Evolutionary conservation across 2,329 filamentous ascomycete genomes (phyloP).

Genomic region (Trichoderma atrobrunneum): DNA sequence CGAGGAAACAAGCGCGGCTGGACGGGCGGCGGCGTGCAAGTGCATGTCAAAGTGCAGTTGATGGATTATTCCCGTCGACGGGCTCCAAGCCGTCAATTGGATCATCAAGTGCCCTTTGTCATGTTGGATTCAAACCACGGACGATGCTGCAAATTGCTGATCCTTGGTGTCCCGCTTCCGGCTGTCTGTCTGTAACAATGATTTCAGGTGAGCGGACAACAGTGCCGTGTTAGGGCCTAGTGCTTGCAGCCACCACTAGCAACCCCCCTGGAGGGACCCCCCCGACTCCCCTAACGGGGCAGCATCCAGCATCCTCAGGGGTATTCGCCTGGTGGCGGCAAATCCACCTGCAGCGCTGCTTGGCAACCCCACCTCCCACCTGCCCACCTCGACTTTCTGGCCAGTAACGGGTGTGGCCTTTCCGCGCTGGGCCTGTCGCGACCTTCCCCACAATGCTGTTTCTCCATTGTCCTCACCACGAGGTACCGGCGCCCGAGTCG

Average conservation of each 20-base stretch:
- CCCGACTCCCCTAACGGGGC: neutral
- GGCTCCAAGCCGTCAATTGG: neutral
- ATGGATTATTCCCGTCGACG: neutral
- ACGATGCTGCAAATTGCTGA: conserved; percentile 3
- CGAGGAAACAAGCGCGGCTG: neutral
- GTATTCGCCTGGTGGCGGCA: conserved; percentile 15
- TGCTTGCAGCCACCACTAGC: conserved; percentile 16
- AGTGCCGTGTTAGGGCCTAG: conserved; percentile 15
- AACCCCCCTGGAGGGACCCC: neutral
- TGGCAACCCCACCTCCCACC: conserved; percentile 3
- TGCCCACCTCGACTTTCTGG: neutral
- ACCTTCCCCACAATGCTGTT: conserved; percentile 20
- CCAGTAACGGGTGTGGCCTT: conserved; percentile 18
- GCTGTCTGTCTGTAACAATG: conserved; percentile 16
- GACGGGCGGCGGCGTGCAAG: neutral
- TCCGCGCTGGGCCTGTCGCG: conserved; percentile 18
- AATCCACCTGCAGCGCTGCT: conserved; percentile 15
- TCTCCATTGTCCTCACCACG: conserved; percentile 18
- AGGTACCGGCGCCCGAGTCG: neutral
- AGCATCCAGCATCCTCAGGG: neutral
- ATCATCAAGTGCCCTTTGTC: neutral
- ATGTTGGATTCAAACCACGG: neutral
- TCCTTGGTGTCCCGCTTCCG: conserved; percentile 9
- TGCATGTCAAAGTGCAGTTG: neutral
- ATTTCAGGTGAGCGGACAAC: conserved; percentile 19